phyloP scores from a whole-genome alignment of 352 stramenopile species.

The Aphanomyces astaci region DNA sequence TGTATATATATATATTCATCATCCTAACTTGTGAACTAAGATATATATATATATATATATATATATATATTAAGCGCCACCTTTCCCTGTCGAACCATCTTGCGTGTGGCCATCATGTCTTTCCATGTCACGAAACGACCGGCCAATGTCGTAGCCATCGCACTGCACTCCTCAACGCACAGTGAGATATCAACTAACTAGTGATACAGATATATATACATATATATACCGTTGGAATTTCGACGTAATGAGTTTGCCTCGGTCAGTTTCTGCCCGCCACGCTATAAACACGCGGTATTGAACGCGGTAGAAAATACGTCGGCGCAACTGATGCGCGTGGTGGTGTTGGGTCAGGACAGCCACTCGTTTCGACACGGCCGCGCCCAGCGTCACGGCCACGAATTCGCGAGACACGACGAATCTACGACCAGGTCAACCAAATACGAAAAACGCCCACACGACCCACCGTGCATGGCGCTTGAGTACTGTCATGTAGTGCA shows the following conservation, averaged over 20 bases:
- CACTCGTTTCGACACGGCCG: not conserved
- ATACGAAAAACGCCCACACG: not conserved
- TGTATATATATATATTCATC: too few species aligned
- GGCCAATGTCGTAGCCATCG: not conserved
- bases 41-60: too few species aligned
- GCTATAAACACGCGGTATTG: constrained; percentile 3
- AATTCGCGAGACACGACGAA: not conserved
- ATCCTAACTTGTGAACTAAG: too few species aligned
- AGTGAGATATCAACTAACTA: too few species aligned
- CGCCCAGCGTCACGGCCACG: not conserved
- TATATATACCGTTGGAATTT: constrained; percentile 11
- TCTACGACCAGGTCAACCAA: not conserved
- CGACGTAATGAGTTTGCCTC: not conserved
- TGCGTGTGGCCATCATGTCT: not conserved
- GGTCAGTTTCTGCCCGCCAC: not conserved
- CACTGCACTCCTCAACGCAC: not conserved
- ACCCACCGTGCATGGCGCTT: constrained; percentile 19
- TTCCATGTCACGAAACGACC: constrained; percentile 13
- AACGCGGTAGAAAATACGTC: constrained; percentile 3
- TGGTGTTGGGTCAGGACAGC: not conserved
- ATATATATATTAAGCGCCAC: too few species aligned
- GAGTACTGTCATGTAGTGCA: constrained; percentile 17
- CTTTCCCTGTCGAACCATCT: constrained; percentile 18
- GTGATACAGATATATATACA: too few species aligned
- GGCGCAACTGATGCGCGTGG: not conserved